Evolutionary conservation across 1,284 basidiomycete genomes (phyloP), one percentile per base, ranked within the genome.

Genomic region (Sporisorium exsertum): DNA sequence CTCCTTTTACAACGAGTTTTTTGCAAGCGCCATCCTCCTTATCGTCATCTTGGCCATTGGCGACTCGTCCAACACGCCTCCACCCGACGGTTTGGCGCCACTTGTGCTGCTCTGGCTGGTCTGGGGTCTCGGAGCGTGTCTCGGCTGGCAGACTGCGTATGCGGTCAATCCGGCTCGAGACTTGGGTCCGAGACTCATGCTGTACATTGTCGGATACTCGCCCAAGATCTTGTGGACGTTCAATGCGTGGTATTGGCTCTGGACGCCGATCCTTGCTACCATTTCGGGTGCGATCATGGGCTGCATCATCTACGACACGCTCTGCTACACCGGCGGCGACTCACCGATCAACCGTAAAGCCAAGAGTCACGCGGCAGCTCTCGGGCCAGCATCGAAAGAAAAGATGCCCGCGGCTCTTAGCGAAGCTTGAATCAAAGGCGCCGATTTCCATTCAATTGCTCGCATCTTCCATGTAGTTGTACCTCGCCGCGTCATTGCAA

Each of bases 171-270:
- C 90, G 12, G 90, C 91, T 7, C 88, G 91, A 73, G 91, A 91
- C 80, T 83, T 91, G 20, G 90, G 90, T 16, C 91, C 90, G 0
- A 86, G 90, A 3, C 79, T 91, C 49, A 86, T 91, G 82, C 89
- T 89, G 2, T 88, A 89, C 26, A 89, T 91, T 86, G 88, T 88
- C 6, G 89, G 91, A 26, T 92, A 91, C 78, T 90, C 90, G 26
- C 83, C 62, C 47, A 86, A 86, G 60, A 87, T 84, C 4, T 52
- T 77, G 15, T 85, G 81, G 74, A 81, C 87, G 32, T 89, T 87
- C 76, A 86, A 88, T 64, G 89, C 88, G 79, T 92, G 92, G 73
- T 93, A 92, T 81, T 93, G 92, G 92, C 72, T 93, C 32, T 93
- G 92, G 92, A 91, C 90, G 76, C 89, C 91, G 15, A 54, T 75